Conservation (phyloP, 2,329 filamentous ascomycete species). For the Microcera coccophila region DNA sequence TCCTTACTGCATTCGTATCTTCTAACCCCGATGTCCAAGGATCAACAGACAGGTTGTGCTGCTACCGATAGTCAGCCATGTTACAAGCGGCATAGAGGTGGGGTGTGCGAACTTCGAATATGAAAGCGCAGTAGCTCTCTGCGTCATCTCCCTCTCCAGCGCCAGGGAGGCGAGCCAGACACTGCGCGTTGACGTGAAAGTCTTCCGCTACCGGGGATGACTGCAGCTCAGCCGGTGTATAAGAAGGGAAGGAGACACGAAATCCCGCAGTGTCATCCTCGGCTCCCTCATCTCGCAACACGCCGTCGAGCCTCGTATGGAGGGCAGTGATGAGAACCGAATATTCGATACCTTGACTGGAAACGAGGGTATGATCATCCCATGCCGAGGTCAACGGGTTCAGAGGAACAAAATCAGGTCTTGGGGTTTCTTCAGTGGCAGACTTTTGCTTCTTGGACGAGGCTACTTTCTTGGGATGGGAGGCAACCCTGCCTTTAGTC, state of each 20-base stretch:
- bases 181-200: slow-evolving; percentile 42
- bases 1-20: slow-evolving; percentile 26
- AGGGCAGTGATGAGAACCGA: slow-evolving; percentile 44
- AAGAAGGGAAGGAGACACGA: slow-evolving; percentile 38
- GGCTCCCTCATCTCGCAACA: slow-evolving; percentile 28
- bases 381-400: slow-evolving; percentile 48
- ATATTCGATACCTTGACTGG: slow-evolving; percentile 35
- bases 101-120: slow-evolving; percentile 47
- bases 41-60: slow-evolving; percentile 45
- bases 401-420: slow-evolving; percentile 31
- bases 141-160: slow-evolving; percentile 27
- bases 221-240: slow-evolving; percentile 37
- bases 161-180: slow-evolving; percentile 40
- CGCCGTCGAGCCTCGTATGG: slow-evolving; percentile 38
- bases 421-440: slow-evolving; percentile 10
- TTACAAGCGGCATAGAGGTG: not conserved
- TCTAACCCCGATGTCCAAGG: slow-evolving; percentile 37
- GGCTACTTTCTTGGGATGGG: slow-evolving; percentile 45
- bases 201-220: slow-evolving; percentile 33
- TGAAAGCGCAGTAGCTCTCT: slow-evolving; percentile 47
- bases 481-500: slow-evolving; percentile 53
- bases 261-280: slow-evolving; percentile 26
- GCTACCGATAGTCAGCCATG: slow-evolving; percentile 11
- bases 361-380: slow-evolving; percentile 45
- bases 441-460: slow-evolving; percentile 32